Conservation (phyloP, 768 basidiomycete genomes). For the Ephemerocybe angulata region DNA sequence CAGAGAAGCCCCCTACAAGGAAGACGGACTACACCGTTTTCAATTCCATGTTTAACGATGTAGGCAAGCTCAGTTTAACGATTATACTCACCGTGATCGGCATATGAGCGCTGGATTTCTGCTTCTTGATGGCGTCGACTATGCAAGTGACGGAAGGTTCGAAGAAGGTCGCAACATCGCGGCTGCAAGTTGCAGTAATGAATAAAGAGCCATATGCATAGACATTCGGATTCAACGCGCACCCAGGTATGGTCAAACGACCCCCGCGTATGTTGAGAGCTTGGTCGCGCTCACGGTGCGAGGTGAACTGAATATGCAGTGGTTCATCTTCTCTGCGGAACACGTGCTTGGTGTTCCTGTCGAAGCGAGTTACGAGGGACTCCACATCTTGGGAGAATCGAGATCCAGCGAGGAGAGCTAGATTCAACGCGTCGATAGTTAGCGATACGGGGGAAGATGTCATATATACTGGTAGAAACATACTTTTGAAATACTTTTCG, state of each 20-base stretch:
- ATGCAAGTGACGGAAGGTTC: conserved; percentile 19
- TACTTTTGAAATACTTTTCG: too few relatives aligned
- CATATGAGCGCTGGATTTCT: conserved; percentile 1
- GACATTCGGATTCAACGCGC: not conserved
- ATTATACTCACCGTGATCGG: conserved; percentile 11
- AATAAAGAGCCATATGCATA: not conserved
- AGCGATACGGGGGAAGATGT: conserved; percentile 15
- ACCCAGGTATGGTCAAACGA: not conserved
- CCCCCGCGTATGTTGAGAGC: conserved; percentile 15
- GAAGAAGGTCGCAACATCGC: conserved; percentile 16
- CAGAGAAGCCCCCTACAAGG: conserved; percentile 22
- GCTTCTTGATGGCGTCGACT: conserved; percentile 12
- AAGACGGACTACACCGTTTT: conserved; percentile 12
- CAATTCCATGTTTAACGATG: not conserved
- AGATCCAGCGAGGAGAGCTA: conserved; percentile 11
- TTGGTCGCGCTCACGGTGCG: conserved; percentile 33
- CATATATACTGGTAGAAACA: conserved; percentile 42
- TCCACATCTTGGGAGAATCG: conserved; percentile 34
- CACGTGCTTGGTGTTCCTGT: conserved; percentile 39
- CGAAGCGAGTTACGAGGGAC: conserved; percentile 37
- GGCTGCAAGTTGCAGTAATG: conserved; percentile 2
- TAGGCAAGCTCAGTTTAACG: not conserved
- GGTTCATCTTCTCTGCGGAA: conserved; percentile 34
- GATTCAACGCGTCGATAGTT: not conserved
- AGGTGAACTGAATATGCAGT: conserved; percentile 43